Percentiles rank a stretch among this genome's conserved stretches.
phyloP scores from a whole-genome alignment of 192 early-diverging fungal species.

The Backusella mclennaniae region DNA sequence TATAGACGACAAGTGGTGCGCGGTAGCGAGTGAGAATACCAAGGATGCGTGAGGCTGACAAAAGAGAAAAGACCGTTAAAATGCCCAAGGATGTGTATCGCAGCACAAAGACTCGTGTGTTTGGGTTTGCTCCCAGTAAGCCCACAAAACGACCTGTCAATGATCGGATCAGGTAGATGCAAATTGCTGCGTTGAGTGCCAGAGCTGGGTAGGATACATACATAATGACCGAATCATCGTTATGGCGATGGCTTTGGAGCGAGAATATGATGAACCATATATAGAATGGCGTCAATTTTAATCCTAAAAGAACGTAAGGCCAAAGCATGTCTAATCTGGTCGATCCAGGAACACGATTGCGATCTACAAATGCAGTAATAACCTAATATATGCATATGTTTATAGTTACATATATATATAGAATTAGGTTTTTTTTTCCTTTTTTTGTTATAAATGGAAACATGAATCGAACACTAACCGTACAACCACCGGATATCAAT shows the following conservation, averaged over 20 bases:
- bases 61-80: constrained; percentile 39
- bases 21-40: constrained; percentile 72
- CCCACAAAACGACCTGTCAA: constrained; percentile 37
- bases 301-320: constrained; percentile 47
- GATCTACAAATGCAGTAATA: constrained; percentile 41
- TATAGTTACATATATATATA: too few species aligned
- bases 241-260: constrained; percentile 80
- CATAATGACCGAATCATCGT: constrained; percentile 84
- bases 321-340: constrained; percentile 19
- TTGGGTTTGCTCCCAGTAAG: constrained; percentile 29
- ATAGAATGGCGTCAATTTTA: constrained; percentile 68
- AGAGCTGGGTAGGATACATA: constrained; percentile 88
- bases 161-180: constrained; percentile 52
- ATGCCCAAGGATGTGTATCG: constrained; percentile 40
- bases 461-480: constrained; percentile 41
- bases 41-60: constrained; percentile 69
- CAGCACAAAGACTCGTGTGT: constrained; percentile 8
- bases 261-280: constrained; percentile 77
- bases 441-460: not conserved
- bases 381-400: constrained; percentile 24
- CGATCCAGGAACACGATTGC: constrained; percentile 37
- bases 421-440: not conserved
- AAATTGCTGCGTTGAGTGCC: constrained; percentile 70
- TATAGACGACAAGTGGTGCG: constrained; percentile 70
- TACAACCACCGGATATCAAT: constrained; percentile 53